These are phyloP conservation scores for Rhodomyrtus psidioides DNA, from an alignment of 441 rosid species.

Conservation along the genomic window DNA sequence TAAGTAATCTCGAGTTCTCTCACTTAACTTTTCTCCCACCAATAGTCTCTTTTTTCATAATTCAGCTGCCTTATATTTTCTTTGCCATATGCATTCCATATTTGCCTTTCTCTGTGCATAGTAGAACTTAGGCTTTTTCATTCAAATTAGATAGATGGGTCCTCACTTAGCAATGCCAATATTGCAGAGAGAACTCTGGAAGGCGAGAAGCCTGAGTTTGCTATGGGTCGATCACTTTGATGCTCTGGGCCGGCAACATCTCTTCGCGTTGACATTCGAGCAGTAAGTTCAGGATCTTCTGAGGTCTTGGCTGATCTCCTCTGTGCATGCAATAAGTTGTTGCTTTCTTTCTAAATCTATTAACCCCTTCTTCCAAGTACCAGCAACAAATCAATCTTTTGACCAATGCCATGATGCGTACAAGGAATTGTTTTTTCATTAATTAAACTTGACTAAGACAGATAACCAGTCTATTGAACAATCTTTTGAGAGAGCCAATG, in stretches of 20 bases:
- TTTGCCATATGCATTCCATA: background rate
- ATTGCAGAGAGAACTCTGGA: slow-evolving; percentile 44
- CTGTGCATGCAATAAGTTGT: background rate
- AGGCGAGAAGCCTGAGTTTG: slow-evolving; percentile 61
- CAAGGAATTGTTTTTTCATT: background rate
- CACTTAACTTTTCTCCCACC: background rate
- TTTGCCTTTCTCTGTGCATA: background rate
- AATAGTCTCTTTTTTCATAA: background rate
- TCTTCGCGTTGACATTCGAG: slow-evolving; percentile 71
- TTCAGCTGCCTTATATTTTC: background rate
- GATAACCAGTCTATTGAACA: background rate
- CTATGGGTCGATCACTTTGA: slow-evolving; percentile 45
- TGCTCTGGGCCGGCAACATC: slow-evolving; percentile 82
- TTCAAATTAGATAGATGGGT: background rate
- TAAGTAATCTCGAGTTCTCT: slow-evolving; percentile 34
- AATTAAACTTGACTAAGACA: background rate
- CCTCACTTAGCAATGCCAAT: background rate
- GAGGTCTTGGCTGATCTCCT: background rate
- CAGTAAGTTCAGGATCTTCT: slow-evolving; percentile 39
- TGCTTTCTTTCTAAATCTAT: background rate
- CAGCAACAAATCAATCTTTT: background rate
- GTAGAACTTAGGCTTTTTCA: background rate
- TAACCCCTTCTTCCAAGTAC: background rate
- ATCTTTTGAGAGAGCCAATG: background rate
- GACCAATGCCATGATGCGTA: background rate